Conservation (phyloP, 306 rosid genomes). For the Glycine soja region DNA sequence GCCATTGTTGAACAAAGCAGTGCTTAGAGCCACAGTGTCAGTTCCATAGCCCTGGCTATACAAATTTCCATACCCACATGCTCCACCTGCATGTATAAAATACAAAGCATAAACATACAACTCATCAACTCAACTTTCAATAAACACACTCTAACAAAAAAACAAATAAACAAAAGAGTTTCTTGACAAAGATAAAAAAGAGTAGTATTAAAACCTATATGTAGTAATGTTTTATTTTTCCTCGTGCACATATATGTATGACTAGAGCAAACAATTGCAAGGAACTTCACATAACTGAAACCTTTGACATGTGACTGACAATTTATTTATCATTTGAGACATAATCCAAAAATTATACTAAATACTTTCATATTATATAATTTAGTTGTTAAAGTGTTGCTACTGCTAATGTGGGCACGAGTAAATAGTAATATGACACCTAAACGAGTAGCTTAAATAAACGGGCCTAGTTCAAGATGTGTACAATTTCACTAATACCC, state of each 20-base stretch:
- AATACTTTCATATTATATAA: neutral
- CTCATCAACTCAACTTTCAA: too few relatives aligned
- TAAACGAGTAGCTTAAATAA: neutral
- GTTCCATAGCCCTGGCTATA: conserved; percentile 94
- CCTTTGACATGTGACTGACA: neutral
- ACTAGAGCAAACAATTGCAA: too few relatives aligned
- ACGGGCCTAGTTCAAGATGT: too few relatives aligned
- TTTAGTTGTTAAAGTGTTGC: neutral
- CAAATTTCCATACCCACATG: conserved; percentile 94
- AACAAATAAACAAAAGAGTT: neutral
- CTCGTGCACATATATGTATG: too few relatives aligned
- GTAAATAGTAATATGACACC: neutral
- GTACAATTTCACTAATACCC: too few relatives aligned
- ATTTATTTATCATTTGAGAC: too few relatives aligned
- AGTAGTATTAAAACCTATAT: too few relatives aligned
- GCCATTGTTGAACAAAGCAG: conserved; percentile 90
- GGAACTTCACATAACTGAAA: neutral
- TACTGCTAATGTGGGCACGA: neutral
- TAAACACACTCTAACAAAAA: too few relatives aligned
- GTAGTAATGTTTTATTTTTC: too few relatives aligned
- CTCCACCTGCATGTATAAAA: conserved; percentile 69
- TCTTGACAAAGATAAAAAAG: neutral
- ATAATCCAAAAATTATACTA: neutral
- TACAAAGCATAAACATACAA: too few relatives aligned
- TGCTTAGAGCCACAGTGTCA: conserved; percentile 87